Evolutionary conservation across 2,329 filamentous ascomycete species (phyloP), one percentile per base, ranked within the genome.

Genomic region (Verticillium albo-atrum): DNA sequence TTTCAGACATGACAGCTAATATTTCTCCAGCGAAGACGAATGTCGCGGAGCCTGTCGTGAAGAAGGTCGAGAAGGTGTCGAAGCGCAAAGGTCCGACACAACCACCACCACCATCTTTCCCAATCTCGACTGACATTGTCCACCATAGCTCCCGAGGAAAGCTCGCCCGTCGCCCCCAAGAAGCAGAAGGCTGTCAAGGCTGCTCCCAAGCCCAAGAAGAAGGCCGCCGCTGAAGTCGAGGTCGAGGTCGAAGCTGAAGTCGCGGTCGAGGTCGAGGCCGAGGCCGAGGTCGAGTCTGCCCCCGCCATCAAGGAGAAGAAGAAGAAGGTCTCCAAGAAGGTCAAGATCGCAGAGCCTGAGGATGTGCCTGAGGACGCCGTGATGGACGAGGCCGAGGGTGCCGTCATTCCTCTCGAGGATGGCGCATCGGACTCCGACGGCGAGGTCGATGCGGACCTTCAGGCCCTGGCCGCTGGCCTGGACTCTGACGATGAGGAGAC

Each of bases 401-500:
- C 58, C 17, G 20, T 62, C 12, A 56, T 69, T 47, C 69, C 68
- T 14, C 66, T 71, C 57, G 69, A 72, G 26, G 69, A 71, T 47
- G 70, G 63, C 34, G 42, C 42, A 20, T 70, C 69, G 12, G 72
- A 74, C 10, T 69, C 73, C 4, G 76, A 76, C 23, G 55, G 74
- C 37, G 72, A 79, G 58, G 74, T 75, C 28, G 72, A 79, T 55
- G 75, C 75, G 28, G 74, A 75, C 37, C 74, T 75, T 28, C 69
- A 76, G 62, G 71, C 74, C n/a, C 71, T 83, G 6, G 80, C 78
- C 10, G 72, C 74, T 28, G 70, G 74, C 58, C 64, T 81, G 9
- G 75, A 81, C 57, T 77, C 79, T 53, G 77, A 74, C 63, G 77
- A 79, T 28, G 77, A 77, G 28, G 75, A 79, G 35, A 67, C 67